Evolutionary conservation across 768 basidiomycete genomes (phyloP).

Genomic region (Punctularia strigosozonata): DNA sequence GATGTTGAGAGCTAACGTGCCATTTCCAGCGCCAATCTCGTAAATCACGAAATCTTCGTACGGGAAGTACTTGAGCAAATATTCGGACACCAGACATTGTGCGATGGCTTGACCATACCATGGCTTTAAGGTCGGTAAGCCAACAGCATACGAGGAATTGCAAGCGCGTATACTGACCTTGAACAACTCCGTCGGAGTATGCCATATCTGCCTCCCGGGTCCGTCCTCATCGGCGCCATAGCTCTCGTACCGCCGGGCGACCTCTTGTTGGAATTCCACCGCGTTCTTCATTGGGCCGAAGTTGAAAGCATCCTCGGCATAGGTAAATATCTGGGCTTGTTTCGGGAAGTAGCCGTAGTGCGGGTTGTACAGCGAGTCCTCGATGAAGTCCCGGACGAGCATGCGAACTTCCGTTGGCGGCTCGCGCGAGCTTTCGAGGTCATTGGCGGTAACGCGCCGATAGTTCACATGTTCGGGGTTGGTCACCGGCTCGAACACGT

Average conservation of each 20-base stretch:
- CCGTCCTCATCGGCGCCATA: slow-evolving; percentile 58
- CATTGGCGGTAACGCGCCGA: slow-evolving; percentile 59
- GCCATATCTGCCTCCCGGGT: slow-evolving; percentile 89
- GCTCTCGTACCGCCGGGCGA: slow-evolving; percentile 64
- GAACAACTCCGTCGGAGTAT: slow-evolving; percentile 96
- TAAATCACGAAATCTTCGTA: slow-evolving; percentile 94
- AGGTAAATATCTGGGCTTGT: slow-evolving; percentile 82
- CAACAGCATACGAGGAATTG: slow-evolving; percentile 4
- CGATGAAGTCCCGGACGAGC: slow-evolving; percentile 93
- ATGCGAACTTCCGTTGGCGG: slow-evolving; percentile 83
- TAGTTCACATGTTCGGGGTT: slow-evolving; percentile 33
- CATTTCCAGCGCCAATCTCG: slow-evolving; percentile 97
- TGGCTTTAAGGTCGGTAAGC: slow-evolving; percentile 39
- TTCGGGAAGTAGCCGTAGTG: slow-evolving; percentile 96
- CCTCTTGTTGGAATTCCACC: slow-evolving; percentile 68
- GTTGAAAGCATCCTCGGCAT: slow-evolving; percentile 47
- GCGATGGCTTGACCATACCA: slow-evolving; percentile 90
- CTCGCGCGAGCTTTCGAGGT: slow-evolving; percentile 37
- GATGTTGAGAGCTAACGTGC: slow-evolving; percentile 83
- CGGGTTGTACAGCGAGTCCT: slow-evolving; percentile 94
- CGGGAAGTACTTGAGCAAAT: slow-evolving; percentile 90
- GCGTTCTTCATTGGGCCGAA: slow-evolving; percentile 58
- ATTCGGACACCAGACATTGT: slow-evolving; percentile 80
- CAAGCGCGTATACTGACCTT: slow-evolving; percentile 50
- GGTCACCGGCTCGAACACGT: slow-evolving; percentile 36